Conservation (phyloP, 1,284 basidiomycete genomes). For the Trametes sp. region DNA sequence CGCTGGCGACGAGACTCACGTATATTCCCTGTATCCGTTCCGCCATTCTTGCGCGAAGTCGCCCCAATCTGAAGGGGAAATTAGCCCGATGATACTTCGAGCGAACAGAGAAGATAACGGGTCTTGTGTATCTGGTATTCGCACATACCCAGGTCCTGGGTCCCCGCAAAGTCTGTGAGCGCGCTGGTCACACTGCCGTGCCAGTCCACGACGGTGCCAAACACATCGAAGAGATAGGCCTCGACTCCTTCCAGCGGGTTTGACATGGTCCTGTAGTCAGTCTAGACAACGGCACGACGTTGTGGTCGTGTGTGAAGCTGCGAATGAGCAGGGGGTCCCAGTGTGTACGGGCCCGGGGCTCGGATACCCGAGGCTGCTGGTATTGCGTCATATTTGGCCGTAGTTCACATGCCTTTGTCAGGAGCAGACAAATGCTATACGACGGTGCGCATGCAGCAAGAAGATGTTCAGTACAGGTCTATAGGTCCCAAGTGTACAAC, state of each 20-base stretch:
- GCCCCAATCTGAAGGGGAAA: conserved; percentile 46
- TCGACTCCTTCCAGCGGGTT: conserved; percentile 47
- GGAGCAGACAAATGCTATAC: neutral
- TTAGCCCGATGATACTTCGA: too few species aligned
- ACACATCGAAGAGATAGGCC: conserved; percentile 67
- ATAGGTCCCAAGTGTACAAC: conserved; percentile 10
- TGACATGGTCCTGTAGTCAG: neutral
- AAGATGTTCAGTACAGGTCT: conserved; percentile 13
- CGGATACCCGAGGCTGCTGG: neutral
- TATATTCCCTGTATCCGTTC: conserved; percentile 52
- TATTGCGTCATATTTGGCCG: conserved; percentile 6
- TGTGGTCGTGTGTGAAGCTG: too few species aligned
- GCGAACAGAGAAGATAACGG: conserved; percentile 1
- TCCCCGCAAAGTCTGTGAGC: conserved; percentile 41
- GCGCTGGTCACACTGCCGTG: conserved; percentile 54
- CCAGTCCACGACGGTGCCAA: conserved; percentile 74
- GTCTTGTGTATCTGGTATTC: neutral
- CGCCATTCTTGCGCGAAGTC: conserved; percentile 67
- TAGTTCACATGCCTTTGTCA: neutral
- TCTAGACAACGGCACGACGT: too few species aligned
- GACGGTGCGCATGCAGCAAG: neutral
- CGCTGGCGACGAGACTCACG: too few species aligned
- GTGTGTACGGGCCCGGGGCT: too few species aligned
- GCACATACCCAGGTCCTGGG: conserved; percentile 34
- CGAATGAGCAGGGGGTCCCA: too few species aligned